These are phyloP conservation scores for Pisolithus marmoratus DNA, from an alignment of 768 basidiomycete species.

Conservation along the genomic window DNA sequence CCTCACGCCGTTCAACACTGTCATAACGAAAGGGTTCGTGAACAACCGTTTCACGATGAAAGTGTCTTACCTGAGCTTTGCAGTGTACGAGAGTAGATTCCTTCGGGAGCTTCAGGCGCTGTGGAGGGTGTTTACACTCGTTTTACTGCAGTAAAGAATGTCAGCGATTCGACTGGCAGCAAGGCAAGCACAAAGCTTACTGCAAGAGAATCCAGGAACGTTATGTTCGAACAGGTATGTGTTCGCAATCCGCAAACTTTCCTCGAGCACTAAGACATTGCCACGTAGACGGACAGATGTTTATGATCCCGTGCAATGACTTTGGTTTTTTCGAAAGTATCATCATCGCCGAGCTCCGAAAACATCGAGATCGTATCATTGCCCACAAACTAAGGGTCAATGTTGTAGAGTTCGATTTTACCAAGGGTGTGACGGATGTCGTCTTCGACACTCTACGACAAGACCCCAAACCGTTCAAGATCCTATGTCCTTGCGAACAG, in stretches of 20 bases:
- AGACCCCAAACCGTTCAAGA: conserved; percentile 19
- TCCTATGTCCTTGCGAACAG: conserved; percentile 20
- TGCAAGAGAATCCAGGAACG: conserved; percentile 18
- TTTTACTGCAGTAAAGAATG: conserved; percentile 24
- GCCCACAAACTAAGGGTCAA: conserved; percentile 12
- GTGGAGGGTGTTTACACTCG: conserved; percentile 23
- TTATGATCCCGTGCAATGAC: conserved; percentile 18
- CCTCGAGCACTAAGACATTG: background rate
- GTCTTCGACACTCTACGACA: conserved; percentile 18
- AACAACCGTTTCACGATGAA: no score
- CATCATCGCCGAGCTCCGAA: conserved; percentile 21
- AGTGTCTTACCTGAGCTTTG: background rate
- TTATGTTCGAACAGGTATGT: conserved; percentile 14
- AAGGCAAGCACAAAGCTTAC: conserved; percentile 24
- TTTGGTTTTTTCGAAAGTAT: conserved; percentile 22
- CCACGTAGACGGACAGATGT: conserved; percentile 13
- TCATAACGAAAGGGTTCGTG: conserved; percentile 18
- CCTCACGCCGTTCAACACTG: conserved; percentile 20
- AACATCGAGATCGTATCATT: conserved; percentile 10
- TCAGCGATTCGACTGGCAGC: conserved; percentile 22
- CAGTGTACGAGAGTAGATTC: conserved; percentile 18
- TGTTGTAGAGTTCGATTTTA: conserved; percentile 22
- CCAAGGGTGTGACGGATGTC: conserved; percentile 5
- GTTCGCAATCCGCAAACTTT: background rate
- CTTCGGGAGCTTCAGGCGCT: conserved; percentile 18